These are phyloP conservation scores for Hypoxylon lienhwacheense DNA, from an alignment of 495 filamentous ascomycete species.

Conservation along the genomic window DNA sequence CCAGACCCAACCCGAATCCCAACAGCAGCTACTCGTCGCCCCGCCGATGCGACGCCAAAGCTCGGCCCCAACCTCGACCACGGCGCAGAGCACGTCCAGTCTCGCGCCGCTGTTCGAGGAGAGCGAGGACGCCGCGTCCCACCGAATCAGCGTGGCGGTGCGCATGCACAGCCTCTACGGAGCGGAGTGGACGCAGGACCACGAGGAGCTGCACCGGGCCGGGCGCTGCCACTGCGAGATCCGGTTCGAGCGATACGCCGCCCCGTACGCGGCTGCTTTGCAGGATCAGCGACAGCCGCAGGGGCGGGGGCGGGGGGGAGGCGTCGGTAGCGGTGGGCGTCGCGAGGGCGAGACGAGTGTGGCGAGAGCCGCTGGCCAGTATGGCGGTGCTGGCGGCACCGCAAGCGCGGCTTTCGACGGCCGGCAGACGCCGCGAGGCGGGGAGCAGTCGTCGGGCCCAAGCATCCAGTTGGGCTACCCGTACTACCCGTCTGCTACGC, in stretches of 20 bases:
- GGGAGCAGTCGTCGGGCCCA: no score
- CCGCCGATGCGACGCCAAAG: no score
- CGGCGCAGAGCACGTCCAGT: not conserved
- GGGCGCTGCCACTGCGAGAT: constrained; percentile 41
- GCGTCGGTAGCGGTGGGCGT: not conserved
- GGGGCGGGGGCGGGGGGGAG: no score
- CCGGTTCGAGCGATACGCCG: constrained; percentile 35
- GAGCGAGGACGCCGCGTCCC: constrained; percentile 7
- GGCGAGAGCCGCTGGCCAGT: no score
- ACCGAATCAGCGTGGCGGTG: constrained; percentile 28
- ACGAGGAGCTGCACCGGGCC: constrained; percentile 38
- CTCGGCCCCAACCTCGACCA: not conserved
- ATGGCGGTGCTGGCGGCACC: no score
- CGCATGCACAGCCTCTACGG: constrained; percentile 43
- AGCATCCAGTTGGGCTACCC: no score
- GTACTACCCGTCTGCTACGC: not conserved
- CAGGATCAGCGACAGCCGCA: not conserved
- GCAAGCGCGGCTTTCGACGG: no score
- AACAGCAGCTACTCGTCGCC: no score
- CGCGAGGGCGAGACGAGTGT: not conserved
- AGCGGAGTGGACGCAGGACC: constrained; percentile 47
- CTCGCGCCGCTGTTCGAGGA: constrained; percentile 36
- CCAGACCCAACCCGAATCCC: no score
- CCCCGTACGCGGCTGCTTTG: not conserved
- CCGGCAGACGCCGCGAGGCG: no score